phyloP scores from a whole-genome alignment of 768 basidiomycete species.

The Hypholoma sublateritium region DNA sequence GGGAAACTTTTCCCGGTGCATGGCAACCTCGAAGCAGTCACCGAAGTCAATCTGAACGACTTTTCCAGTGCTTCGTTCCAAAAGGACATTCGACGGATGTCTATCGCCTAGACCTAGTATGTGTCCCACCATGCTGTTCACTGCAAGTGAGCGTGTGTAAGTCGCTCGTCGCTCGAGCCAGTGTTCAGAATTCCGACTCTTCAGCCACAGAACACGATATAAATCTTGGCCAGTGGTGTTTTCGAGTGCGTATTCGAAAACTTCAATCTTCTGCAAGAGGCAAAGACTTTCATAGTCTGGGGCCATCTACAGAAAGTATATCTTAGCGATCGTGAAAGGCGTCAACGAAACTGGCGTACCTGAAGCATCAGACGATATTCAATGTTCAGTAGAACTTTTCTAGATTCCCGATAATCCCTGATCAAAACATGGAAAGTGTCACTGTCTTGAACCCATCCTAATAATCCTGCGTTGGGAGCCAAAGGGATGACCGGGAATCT shows the following conservation, averaged over 20 bases:
- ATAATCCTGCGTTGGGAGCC: constrained; percentile 90
- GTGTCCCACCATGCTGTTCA: constrained; percentile 98
- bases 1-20: constrained; percentile 98
- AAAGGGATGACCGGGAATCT: constrained; percentile 90
- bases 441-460: constrained; percentile 95
- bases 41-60: constrained; percentile 98
- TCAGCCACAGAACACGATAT: constrained; percentile 95
- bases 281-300: constrained; percentile 96
- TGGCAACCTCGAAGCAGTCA: constrained; percentile 97
- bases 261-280: constrained; percentile 96
- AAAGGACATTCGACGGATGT: constrained; percentile 92
- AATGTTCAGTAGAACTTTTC: constrained; percentile 95
- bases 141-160: constrained; percentile 92
- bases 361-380: constrained; percentile 99
- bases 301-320: constrained; percentile 73
- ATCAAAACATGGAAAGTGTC: constrained; percentile 96
- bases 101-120: constrained; percentile 97
- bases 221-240: constrained; percentile 98
- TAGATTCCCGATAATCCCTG: constrained; percentile 92
- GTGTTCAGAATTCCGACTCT: constrained; percentile 92
- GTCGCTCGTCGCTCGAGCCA: constrained; percentile 97
- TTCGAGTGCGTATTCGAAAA: constrained; percentile 97
- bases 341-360: constrained; percentile 39
- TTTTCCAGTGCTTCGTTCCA: constrained; percentile 90
- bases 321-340: constrained; percentile 2